Evolutionary conservation across 768 basidiomycete genomes (phyloP), one percentile per base, ranked within the genome.

Genomic region (Pulveroboletus sp.): DNA sequence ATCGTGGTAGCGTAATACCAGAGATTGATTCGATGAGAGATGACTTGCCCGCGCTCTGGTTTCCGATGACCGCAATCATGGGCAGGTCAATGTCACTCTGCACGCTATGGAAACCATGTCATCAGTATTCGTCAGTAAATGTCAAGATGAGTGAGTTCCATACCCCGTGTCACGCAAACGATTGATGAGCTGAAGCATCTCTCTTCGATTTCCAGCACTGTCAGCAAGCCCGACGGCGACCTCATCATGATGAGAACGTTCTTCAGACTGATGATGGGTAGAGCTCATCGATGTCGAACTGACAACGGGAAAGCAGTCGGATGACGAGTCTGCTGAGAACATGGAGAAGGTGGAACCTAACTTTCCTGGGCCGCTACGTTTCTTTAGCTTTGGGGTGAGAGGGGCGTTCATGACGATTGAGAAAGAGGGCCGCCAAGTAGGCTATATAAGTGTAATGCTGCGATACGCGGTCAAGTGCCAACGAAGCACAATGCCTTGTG

Each of bases 21-120:
- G 85, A 85, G 37, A 89, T 87, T 0, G 83, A 77, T 54, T 89
- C 85, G 24, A 89, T 87, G 4, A 87, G 70, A 0, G 85, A 88
- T 0, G 84, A 85, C 56, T 87, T 87, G 1, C 87, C 87, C 0
- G 83, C 83, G 41, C 80, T 84, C 52, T 88, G 86, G 2, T 74
- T 76, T 2, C 86, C 85, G 19, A 86, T 76, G 36, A 87, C 85
- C 0, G 79, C 82, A 37, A 89, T 86, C 49, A 80, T 77, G 0
- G 86, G 87, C 0, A 88, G 70, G 55, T 87, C 83, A 17, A 90
- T 79, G 44, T 89, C 84, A 13, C 76, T 70, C 51, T 87, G 79
- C 0, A 84, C 83, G 0, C 87, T 88, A 37, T 5, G 2, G 10
- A 48, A 17, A 20, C 14, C 5, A 16, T 5, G 43, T 20, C 31